A percentile compares a stretch with the other conserved stretches of the same genome.
These are phyloP conservation scores for Lonicera japonica DNA, from an alignment of 129 eudicot genomes.

Conservation along the genomic window DNA sequence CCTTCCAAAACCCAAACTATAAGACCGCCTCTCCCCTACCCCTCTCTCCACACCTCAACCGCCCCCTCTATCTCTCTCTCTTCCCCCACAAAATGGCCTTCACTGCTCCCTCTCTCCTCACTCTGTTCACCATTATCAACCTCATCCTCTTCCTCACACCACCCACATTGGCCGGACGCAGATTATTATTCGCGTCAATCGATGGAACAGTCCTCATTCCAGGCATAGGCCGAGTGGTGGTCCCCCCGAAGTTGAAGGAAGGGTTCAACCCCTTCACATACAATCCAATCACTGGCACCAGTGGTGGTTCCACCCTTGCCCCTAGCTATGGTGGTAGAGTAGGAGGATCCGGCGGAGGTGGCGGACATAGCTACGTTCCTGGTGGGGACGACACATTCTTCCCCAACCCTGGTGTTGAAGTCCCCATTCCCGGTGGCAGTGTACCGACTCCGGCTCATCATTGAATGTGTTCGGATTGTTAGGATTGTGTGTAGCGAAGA, in stretches of 20 bases:
- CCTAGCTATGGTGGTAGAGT: neutral
- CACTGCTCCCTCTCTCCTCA: neutral
- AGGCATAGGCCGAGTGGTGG: slow-evolving; percentile 42
- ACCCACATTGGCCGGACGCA: slow-evolving; percentile 15
- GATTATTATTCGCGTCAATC: slow-evolving; percentile 13
- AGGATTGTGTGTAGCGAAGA: too few relatives aligned
- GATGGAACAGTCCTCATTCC: slow-evolving; percentile 56
- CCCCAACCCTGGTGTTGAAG: slow-evolving; percentile 67
- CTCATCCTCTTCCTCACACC: slow-evolving; percentile 3
- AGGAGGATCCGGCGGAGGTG: slow-evolving; percentile 11
- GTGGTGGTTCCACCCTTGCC: slow-evolving; percentile 24
- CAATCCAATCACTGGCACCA: slow-evolving; percentile 43
- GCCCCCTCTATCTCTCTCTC: neutral
- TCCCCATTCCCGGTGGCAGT: slow-evolving; percentile 22
- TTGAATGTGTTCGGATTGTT: slow-evolving; percentile 4
- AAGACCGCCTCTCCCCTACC: slow-evolving; percentile 11
- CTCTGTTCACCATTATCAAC: slow-evolving; percentile 15
- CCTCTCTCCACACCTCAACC: slow-evolving; percentile 16
- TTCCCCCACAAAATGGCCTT: slow-evolving; percentile 29
- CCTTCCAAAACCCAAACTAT: slow-evolving; percentile 10
- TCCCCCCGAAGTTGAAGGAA: slow-evolving; percentile 27
- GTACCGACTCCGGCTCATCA: slow-evolving; percentile 1
- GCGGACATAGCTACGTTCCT: slow-evolving; percentile 26
- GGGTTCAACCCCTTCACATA: slow-evolving; percentile 30
- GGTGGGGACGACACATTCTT: slow-evolving; percentile 58